phyloP scores from a whole-genome alignment of 164 flowering plant species.

The Echeveria elegans region DNA sequence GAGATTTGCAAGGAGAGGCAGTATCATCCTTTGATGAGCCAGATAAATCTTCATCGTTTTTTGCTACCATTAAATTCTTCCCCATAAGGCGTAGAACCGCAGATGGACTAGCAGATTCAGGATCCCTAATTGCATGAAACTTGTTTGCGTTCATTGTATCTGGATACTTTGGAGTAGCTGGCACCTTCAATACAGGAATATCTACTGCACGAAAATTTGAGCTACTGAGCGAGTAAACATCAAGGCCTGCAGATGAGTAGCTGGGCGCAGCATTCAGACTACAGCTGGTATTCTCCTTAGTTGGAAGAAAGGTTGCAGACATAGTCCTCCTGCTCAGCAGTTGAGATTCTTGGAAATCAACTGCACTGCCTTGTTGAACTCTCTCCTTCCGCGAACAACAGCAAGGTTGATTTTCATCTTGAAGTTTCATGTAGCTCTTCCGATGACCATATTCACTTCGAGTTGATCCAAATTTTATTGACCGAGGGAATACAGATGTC shows the following conservation, averaged over 20 bases:
- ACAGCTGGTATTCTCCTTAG: conserved; percentile 21
- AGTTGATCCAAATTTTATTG: not conserved
- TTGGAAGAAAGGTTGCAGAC: conserved; percentile 19
- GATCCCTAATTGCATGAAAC: conserved; percentile 21
- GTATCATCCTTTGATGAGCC: conserved; percentile 13
- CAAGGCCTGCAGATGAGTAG: conserved; percentile 18
- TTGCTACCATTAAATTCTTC: conserved; percentile 72
- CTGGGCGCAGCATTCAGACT: conserved; percentile 9
- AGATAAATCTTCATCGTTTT: conserved; percentile 34
- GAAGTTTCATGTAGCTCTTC: conserved; percentile 21
- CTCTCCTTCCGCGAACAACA: conserved; percentile 51
- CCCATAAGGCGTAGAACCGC: conserved; percentile 83
- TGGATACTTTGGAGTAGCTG: conserved; percentile 7
- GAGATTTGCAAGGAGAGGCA: conserved; percentile 2
- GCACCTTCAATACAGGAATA: conserved; percentile 17
- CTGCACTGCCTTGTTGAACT: conserved; percentile 17
- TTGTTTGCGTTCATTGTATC: conserved; percentile 11
- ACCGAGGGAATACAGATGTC: conserved; percentile 13
- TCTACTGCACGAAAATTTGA: conserved; percentile 18
- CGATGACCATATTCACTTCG: conserved; percentile 9
- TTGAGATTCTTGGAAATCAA: conserved; percentile 33
- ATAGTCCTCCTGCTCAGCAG: conserved; percentile 22
- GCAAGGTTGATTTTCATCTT: conserved; percentile 39
- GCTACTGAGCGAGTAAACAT: conserved; percentile 17
- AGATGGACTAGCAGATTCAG: conserved; percentile 34